Evolutionary conservation across 2,329 filamentous ascomycete genomes (phyloP).

Genomic region (Metarhizium humberi): DNA sequence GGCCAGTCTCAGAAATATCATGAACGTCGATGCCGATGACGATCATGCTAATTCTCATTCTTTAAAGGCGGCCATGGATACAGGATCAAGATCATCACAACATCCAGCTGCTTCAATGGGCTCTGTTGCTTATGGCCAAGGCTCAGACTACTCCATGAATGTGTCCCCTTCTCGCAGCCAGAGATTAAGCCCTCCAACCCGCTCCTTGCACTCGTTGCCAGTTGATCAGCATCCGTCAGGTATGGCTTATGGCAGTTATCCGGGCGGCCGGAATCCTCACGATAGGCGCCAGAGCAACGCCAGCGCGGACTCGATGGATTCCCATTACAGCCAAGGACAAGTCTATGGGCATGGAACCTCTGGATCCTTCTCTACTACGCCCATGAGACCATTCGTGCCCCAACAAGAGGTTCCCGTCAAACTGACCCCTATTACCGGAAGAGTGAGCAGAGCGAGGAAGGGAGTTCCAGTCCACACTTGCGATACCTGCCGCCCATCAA

Average conservation of each 20-base stretch:
- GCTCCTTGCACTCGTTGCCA: slow-evolving; percentile 17
- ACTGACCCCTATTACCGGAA: slow-evolving; percentile 46
- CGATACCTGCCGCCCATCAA: slow-evolving; percentile 40
- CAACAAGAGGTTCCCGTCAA: slow-evolving; percentile 33
- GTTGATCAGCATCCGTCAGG: slow-evolving; percentile 12
- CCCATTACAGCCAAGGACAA: slow-evolving; percentile 17
- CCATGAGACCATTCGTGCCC: slow-evolving; percentile 32
- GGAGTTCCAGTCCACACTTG: slow-evolving; percentile 49
- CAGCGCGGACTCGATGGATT: slow-evolving; percentile 42
- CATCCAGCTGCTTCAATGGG: slow-evolving; percentile 21
- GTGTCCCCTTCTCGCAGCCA: slow-evolving; percentile 22
- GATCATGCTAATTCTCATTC: slow-evolving; percentile 32
- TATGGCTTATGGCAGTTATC: slow-evolving; percentile 16
- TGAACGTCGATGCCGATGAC: slow-evolving; percentile 45
- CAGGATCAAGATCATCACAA: slow-evolving; percentile 24
- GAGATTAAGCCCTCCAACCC: slow-evolving; percentile 24
- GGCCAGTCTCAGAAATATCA: slow-evolving; percentile 47
- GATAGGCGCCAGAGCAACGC: slow-evolving; percentile 34
- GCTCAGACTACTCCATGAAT: slow-evolving; percentile 14
- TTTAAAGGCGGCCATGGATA: slow-evolving; percentile 36
- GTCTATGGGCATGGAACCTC: slow-evolving; percentile 11
- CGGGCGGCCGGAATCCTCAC: slow-evolving; percentile 9
- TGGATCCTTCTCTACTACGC: slow-evolving; percentile 16
- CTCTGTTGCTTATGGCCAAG: slow-evolving; percentile 16
- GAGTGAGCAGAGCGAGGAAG: slow-evolving; percentile 50